Conservation (phyloP, 2,329 filamentous ascomycete genomes). For the Lomentospora prolificans region DNA sequence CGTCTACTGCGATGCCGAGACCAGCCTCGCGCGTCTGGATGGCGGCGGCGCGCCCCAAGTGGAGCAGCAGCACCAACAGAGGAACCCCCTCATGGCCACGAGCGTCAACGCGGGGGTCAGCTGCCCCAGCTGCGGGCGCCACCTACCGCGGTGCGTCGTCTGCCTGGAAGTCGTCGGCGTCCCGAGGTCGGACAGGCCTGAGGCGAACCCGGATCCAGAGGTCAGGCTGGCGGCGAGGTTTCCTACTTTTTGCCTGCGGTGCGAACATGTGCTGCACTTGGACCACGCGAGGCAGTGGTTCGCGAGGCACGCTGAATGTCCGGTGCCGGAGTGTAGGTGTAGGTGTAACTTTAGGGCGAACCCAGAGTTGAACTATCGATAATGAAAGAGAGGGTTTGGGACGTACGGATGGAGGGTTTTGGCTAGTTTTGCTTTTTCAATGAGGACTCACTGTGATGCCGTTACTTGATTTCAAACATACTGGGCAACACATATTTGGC, state of each 20-base stretch:
- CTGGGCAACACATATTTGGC: too few species aligned
- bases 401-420: background rate
- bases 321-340: constrained; percentile 59
- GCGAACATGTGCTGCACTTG: constrained; percentile 58
- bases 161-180: constrained; percentile 58
- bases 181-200: constrained; percentile 48
- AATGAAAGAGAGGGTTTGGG: background rate
- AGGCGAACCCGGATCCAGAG: constrained; percentile 36
- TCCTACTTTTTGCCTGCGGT: constrained; percentile 59
- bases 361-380: constrained; percentile 45
- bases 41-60: constrained; percentile 9
- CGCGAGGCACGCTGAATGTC: constrained; percentile 52
- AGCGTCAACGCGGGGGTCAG: constrained; percentile 51
- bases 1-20: constrained; percentile 61
- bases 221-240: constrained; percentile 44
- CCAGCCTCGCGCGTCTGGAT: constrained; percentile 31
- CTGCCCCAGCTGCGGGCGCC: constrained; percentile 57
- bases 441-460: too few species aligned
- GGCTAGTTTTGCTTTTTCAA: background rate
- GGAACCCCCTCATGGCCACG: constrained; percentile 49
- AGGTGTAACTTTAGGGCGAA: constrained; percentile 53
- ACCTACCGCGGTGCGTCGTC: constrained; percentile 57
- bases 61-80: constrained; percentile 13
- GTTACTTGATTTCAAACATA: too few species aligned
- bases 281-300: constrained; percentile 62